Evolutionary conservation across 139 green algal species (phyloP).

Genomic region (Yamagishiella unicocca): DNA sequence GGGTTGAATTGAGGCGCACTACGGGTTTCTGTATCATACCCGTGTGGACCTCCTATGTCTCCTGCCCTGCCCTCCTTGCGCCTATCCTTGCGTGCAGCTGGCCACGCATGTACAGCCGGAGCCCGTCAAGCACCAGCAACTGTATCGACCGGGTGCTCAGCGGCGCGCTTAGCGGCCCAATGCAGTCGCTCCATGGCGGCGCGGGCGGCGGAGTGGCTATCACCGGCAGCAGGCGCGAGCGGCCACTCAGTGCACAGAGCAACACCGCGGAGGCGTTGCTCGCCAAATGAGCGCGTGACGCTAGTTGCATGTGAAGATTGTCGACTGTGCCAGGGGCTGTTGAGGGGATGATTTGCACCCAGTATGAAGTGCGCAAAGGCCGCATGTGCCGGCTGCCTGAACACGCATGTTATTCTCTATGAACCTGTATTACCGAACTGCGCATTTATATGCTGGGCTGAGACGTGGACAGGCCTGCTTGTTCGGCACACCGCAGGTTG

Average conservation of each 20-base stretch:
- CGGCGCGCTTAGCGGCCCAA: not conserved
- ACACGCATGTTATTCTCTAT: not conserved
- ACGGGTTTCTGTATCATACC: too few species aligned
- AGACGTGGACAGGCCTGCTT: too few species aligned
- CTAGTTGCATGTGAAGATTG: not conserved
- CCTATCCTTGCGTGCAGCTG: not conserved
- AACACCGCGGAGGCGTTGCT: conserved; percentile 26
- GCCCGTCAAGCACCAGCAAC: conserved; percentile 13
- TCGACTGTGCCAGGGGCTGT: too few species aligned
- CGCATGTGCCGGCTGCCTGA: too few species aligned
- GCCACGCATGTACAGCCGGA: conserved; percentile 33
- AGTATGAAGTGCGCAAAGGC: too few species aligned
- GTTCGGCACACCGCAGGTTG: too few species aligned
- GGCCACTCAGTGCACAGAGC: conserved; percentile 40
- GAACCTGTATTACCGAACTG: not conserved
- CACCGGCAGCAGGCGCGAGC: conserved; percentile 35
- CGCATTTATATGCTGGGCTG: conserved; percentile 13
- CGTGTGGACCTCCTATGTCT: too few species aligned
- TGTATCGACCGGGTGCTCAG: conserved; percentile 33
- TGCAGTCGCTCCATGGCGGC: not conserved
- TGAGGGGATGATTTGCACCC: too few species aligned
- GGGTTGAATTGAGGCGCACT: too few species aligned
- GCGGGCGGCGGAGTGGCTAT: not conserved
- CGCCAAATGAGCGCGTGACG: not conserved
- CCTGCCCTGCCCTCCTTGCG: too few species aligned